Base-by-base conservation (phyloP, 176 grass and related monocot genomes). In the Paspalum vaginatum region DNA sequence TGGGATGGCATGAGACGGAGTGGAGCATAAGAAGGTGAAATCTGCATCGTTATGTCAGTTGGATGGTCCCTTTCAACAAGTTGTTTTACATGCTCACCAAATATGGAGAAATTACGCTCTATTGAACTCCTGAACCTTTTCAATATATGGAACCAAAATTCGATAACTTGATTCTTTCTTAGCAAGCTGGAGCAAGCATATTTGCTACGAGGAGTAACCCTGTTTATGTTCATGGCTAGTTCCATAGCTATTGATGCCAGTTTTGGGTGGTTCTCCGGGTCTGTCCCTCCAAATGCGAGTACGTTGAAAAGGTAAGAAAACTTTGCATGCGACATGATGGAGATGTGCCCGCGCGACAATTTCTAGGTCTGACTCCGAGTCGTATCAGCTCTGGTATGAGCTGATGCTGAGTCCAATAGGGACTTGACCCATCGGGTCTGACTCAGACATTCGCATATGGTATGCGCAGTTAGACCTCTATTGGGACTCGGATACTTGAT, bases 61-160 rank as follows among this genome's bases (percentile, higher is more conserved):
- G 72, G 72, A 43, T 3, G 72, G 52, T 40, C 37, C 52, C 6
- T 75, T 11, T 54, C 72, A 58, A 75, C 18, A 57, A 75, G 52
- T 21, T 40, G 26, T 5, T 54, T 46, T 20, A 60, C 66, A 71
- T 70, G 65, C 7, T 32, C 26, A 12, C 66, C 79, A 11, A 16
- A 71, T 4, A 18, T 14, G 2, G 25, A 71, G 8, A 70, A 48
- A 20, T 81, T 81, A 38, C 42, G 26, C 18, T 71, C 7, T 61
- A 58, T 0, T n/a, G 72, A 55, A 4, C 58, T 57, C 37, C 20
- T 75, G 18, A 41, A 12, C 17, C 32, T 75, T 5, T 58, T 57
- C 45, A 65, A 22, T 38, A 78, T 65, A 5, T 78, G 76, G 7
- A 51, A n/a, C 60, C 76, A 78, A n/a, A 78, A 65, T 12, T 65